Evolutionary conservation across 176 grass and related monocot genomes (phyloP).

Genomic region (Rhynchospora tenuis): DNA sequence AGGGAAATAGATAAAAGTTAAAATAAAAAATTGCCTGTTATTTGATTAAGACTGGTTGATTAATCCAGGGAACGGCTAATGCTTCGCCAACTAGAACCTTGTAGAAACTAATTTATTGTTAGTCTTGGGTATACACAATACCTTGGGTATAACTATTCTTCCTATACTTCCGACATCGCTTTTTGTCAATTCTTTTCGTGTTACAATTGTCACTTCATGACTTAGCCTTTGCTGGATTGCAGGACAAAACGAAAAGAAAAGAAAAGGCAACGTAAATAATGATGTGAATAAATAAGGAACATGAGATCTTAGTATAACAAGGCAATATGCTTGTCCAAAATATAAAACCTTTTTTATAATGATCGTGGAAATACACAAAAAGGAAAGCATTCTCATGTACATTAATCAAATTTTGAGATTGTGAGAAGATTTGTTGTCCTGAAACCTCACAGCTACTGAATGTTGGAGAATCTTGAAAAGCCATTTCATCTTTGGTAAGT

Average conservation of each 20-base stretch:
- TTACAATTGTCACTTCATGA: conserved; percentile 31
- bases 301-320: background rate
- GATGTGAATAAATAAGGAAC: background rate
- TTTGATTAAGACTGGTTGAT: background rate
- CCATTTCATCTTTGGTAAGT: background rate
- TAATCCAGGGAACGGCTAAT: background rate
- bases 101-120: background rate
- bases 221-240: conserved; percentile 34
- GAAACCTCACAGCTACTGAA: background rate
- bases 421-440: conserved; percentile 14
- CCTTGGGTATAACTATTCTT: conserved; percentile 87
- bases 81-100: background rate
- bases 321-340: background rate
- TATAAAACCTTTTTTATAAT: background rate
- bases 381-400: background rate
- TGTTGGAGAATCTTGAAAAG: background rate
- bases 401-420: conserved; percentile 12
- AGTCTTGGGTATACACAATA: background rate
- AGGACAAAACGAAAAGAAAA: background rate
- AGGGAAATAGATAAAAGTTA: background rate
- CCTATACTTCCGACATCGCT: conserved; percentile 81
- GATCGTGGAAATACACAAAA: background rate
- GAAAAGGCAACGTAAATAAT: background rate
- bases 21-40: background rate
- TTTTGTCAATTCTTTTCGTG: conserved; percentile 85